These are phyloP conservation scores for Nigrospora sphaerica DNA, from an alignment of 2,329 filamentous ascomycete genomes.

Conservation along the genomic window DNA sequence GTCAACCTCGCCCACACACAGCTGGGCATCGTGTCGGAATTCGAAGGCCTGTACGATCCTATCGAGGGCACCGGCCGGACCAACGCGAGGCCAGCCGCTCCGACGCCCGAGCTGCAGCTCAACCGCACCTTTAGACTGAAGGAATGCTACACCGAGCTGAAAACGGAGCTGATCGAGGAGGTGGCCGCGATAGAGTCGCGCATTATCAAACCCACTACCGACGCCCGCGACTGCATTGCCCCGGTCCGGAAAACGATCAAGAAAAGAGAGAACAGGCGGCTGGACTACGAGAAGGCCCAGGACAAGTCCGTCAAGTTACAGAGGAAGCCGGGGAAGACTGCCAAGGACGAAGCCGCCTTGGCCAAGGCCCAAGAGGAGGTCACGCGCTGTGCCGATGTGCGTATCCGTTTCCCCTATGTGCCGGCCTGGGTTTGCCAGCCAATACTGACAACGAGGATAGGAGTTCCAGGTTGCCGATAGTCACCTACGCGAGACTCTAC, in stretches of 20 bases:
- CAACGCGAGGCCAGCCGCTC: constrained; percentile 43
- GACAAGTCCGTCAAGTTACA: constrained; percentile 61
- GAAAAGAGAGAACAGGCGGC: constrained; percentile 72
- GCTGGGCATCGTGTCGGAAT: constrained; percentile 57
- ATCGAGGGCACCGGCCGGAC: constrained; percentile 60
- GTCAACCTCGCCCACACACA: constrained; percentile 63
- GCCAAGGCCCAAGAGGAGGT: constrained; percentile 68
- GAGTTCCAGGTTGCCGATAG: constrained; percentile 71
- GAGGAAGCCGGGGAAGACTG: constrained; percentile 62
- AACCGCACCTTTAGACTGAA: constrained; percentile 59
- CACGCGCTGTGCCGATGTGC: constrained; percentile 55
- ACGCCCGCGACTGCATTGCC: constrained; percentile 61
- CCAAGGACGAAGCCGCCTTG: constrained; percentile 66
- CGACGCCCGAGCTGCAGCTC: constrained; percentile 57
- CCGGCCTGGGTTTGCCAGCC: not conserved
- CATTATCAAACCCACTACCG: constrained; percentile 62
- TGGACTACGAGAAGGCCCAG: constrained; percentile 76
- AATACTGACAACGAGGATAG: constrained; percentile 24
- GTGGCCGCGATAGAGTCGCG: constrained; percentile 62
- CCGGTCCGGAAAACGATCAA: constrained; percentile 78
- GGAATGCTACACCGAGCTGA: constrained; percentile 63
- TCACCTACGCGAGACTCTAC: constrained; percentile 63
- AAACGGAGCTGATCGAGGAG: constrained; percentile 64
- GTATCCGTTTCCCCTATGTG: constrained; percentile 6
- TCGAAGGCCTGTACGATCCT: constrained; percentile 69